Evolutionary conservation across 805 yeast genomes (phyloP).

Genomic region (Metschnikowia sp.): DNA sequence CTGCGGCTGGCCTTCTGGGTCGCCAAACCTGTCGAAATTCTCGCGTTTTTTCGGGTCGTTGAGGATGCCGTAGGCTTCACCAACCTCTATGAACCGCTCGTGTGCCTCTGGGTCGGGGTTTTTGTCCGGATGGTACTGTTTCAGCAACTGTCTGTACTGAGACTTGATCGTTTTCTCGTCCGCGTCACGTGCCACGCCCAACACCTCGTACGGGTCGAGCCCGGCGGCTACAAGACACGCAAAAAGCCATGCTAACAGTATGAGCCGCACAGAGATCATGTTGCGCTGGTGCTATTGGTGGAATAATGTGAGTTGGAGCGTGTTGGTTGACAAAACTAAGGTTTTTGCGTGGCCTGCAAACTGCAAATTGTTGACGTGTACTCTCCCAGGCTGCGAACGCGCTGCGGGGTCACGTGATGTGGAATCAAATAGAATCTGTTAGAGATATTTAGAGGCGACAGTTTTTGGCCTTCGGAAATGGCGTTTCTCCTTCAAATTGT

Average conservation of each 20-base stretch:
- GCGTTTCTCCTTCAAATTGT: too few species aligned
- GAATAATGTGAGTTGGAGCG: too few species aligned
- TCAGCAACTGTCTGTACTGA: conserved; percentile 78
- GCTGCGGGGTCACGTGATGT: too few species aligned
- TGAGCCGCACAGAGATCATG: conserved; percentile 1
- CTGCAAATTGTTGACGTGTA: too few species aligned
- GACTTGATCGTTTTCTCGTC: conserved; percentile 77
- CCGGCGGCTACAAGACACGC: conserved; percentile 16
- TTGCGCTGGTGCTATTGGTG: not conserved
- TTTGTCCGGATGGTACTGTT: conserved; percentile 93
- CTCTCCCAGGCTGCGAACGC: too few species aligned
- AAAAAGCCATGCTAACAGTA: conserved; percentile 5
- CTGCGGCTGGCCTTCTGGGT: conserved; percentile 47
- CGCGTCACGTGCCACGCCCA: conserved; percentile 70
- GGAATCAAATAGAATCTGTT: too few species aligned
- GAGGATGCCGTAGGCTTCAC: conserved; percentile 88
- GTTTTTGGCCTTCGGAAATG: too few species aligned
- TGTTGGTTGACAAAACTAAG: too few species aligned
- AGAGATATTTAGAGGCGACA: too few species aligned
- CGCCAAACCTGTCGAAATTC: conserved; percentile 75
- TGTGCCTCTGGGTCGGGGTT: conserved; percentile 83
- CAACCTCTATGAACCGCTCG: conserved; percentile 81
- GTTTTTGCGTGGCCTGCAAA: too few species aligned
- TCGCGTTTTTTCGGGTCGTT: conserved; percentile 65
- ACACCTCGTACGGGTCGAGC: conserved; percentile 53